These are phyloP conservation scores for Trifolium pratense DNA, from an alignment of 306 rosid species.

Conservation along the genomic window DNA sequence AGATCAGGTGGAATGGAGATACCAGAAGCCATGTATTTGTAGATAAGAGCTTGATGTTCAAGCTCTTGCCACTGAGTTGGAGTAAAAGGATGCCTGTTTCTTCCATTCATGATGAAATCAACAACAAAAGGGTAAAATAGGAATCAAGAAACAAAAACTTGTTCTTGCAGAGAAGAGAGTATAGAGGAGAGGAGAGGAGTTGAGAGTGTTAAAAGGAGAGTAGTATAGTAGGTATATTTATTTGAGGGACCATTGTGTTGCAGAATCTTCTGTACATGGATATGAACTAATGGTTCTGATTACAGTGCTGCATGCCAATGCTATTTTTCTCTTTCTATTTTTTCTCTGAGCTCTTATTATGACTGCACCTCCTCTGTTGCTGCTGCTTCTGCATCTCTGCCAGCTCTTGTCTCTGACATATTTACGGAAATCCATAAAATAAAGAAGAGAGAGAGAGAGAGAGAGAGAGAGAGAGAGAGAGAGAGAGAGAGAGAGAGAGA, in stretches of 20 bases:
- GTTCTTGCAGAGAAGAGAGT: not conserved
- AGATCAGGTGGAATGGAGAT: conserved; percentile 91
- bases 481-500: conserved; percentile 25
- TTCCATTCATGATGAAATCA: conserved; percentile 53
- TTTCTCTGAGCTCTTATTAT: conserved; percentile 61
- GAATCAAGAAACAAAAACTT: conserved; percentile 2
- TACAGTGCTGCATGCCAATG: conserved; percentile 70
- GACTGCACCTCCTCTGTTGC: conserved; percentile 81
- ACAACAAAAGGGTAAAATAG: not conserved
- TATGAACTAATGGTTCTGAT: conserved; percentile 91
- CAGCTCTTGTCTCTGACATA: conserved; percentile 95
- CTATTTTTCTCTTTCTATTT: conserved; percentile 40
- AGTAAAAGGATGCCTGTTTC: conserved; percentile 80
- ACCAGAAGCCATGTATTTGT: conserved; percentile 96
- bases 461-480: conserved; percentile 28
- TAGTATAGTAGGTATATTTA: conserved; percentile 72
- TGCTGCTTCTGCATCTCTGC: conserved; percentile 65
- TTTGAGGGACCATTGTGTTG: conserved; percentile 83
- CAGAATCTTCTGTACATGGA: conserved; percentile 86
- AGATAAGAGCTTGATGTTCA: conserved; percentile 95
- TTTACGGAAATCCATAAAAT: conserved; percentile 91
- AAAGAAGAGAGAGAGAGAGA: conserved; percentile 43
- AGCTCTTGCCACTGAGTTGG: conserved; percentile 98
- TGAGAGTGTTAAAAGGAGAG: conserved; percentile 31
- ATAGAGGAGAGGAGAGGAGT: not conserved